These are phyloP conservation scores for Leptomonas pyrrhocoris DNA, from an alignment of 208 protist genomes.

Conservation along the genomic window DNA sequence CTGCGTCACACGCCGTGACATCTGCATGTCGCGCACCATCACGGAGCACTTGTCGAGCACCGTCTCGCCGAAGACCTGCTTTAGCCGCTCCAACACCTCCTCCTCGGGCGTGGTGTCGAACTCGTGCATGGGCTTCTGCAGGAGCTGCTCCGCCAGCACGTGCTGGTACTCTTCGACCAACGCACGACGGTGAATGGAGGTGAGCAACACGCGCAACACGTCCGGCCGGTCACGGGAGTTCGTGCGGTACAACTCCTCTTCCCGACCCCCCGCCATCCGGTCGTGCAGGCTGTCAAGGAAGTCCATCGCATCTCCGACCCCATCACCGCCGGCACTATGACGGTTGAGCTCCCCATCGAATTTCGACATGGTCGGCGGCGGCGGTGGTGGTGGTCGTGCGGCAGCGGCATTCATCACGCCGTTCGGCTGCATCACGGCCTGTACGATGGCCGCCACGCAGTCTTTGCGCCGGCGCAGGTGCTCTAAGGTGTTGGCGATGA, in stretches of 20 bases:
- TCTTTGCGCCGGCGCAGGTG: constrained; percentile 82
- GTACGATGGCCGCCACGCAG: constrained; percentile 78
- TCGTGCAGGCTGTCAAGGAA: constrained; percentile 6
- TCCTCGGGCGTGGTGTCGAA: constrained; percentile 85
- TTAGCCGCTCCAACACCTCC: constrained; percentile 88
- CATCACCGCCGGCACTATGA: constrained; percentile 1
- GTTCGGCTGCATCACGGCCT: constrained; percentile 73
- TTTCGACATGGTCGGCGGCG: not conserved
- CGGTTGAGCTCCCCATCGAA: not conserved
- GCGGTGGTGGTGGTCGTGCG: constrained; percentile 1
- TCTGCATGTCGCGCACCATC: constrained; percentile 86
- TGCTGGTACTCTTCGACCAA: constrained; percentile 81
- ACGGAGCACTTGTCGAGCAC: constrained; percentile 71
- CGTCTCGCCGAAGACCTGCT: constrained; percentile 83
- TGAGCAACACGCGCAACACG: constrained; percentile 79
- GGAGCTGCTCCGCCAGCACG: constrained; percentile 67
- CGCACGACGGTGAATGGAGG: constrained; percentile 62
- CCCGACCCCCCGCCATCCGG: not conserved
- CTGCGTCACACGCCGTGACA: constrained; percentile 72
- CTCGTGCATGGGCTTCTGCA: constrained; percentile 72
- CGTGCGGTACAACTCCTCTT: constrained; percentile 15
- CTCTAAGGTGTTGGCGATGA: constrained; percentile 77
- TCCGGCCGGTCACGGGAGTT: constrained; percentile 53
- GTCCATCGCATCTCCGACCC: constrained; percentile 13
- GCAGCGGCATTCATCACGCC: constrained; percentile 40